Evolutionary conservation across 2,329 filamentous ascomycete genomes (phyloP), one percentile per base, ranked within the genome.

Genomic region (Diaporthe citri): DNA sequence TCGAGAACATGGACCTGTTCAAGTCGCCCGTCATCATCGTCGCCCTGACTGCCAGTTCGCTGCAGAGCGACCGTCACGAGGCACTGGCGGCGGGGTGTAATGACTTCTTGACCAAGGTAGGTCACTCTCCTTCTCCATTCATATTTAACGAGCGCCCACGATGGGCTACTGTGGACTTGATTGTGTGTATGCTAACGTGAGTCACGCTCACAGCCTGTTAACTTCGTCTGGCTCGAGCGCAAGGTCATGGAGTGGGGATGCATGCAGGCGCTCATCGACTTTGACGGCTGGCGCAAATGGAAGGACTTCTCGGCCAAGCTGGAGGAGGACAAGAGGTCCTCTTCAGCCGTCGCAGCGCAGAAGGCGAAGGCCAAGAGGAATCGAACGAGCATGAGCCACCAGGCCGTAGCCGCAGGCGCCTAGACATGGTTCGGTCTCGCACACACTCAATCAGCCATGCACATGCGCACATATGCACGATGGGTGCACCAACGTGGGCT

Each of bases 171-270:
- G n/a, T 48, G 22, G 22, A 15, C 25, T 59, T 73, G 31, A n/a
- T 67, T 66, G 25, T 74, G 25, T 55, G 31, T 74, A 25, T 70
- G 57, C 78, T 80, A 72, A 81, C 62, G 2, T 13, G 20, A 55
- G 4, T 31, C 46, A 57, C 81, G 98, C 22, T 20, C 48, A 57
- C 81, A 98, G 95, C 97, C 97, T 28, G 96, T 99, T 79, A 97
- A 97, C 83, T 98, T 98, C 82, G 94, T 97, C 75, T 99, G 96
- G 96, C 90, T 99, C 36, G 95, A 98, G 83, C 92, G 96, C 74
- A 99, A 99, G 84, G 96, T 98, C 79, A 98, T 97, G 86, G 97
- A 99, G 88, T 99, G 97, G 97, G 97, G 97, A 74, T 98, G 97
- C 87, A 99, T 99, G 97, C 97, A 98, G 86, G 97, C 97, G 13